Base-by-base conservation (phyloP, 1,284 basidiomycete genomes). In the Leucoagaricus sp. region DNA sequence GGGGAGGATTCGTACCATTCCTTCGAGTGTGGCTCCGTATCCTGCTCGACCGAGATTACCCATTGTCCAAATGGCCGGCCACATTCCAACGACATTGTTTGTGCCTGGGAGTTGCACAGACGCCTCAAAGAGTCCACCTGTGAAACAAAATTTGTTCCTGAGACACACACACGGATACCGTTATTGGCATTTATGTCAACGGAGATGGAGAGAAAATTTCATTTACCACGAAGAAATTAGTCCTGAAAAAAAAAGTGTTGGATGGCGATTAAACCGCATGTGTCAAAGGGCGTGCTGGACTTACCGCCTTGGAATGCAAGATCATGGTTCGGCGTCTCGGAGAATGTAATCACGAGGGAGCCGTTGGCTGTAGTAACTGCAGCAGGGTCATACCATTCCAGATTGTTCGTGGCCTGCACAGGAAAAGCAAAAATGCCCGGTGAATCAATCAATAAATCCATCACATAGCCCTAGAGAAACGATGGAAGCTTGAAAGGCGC, bases 291-390 rank as follows among this genome's bases (percentile, higher is more conserved):
- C 23, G 23, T 21, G 17, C 38, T 15, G 61, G 28, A 58, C 68
- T 45, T 44, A 74, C 85, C 89, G 59, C 89, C 84, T 65, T 86
- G 82, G 69, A 86, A 96, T 64, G 90, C 75, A 60, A 97, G 77
- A 56, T 82, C 82, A 71, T 97, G 87, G 45, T 75, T 88, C 33
- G 69, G 60, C 65, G 82, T 85, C 62, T 85, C 66, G 1, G 79
- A 82, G 63, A 96, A 75, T 0, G 88, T 93, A 65, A 98, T 91
- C 60, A 88, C 81, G 31, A 99, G 82, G 26, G 85, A 79, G 8
- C 96, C 96, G 62, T 84, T 80, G 40, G 71, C 72, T 1, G 96
- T 99, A 0, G 86, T 92, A 57, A 95, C 76, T 1, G 90, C 88
- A n/a, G 80, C 82, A 0, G 96, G 95, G 62, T 93, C 76, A 62